A percentile compares a stretch with the other conserved stretches of the same genome.
These are phyloP conservation scores for Fusarium tanahbumbuense DNA, from an alignment of 2,329 filamentous ascomycete species.

Conservation along the genomic window DNA sequence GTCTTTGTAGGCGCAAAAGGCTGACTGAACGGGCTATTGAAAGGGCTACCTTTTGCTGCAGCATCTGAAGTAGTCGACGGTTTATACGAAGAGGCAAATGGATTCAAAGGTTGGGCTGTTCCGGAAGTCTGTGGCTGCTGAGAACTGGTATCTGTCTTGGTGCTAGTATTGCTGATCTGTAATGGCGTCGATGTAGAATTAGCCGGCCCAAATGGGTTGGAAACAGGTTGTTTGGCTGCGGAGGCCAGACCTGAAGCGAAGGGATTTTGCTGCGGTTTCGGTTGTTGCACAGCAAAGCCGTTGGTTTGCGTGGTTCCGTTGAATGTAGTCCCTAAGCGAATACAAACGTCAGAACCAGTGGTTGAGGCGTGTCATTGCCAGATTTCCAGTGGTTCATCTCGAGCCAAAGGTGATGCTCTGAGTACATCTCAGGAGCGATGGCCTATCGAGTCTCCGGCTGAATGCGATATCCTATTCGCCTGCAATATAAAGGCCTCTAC, in stretches of 20 bases:
- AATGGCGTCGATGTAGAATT: conserved; percentile 13
- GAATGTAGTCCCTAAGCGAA: conserved; percentile 44
- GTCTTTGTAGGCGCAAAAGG: conserved; percentile 8
- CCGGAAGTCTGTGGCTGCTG: conserved; percentile 4
- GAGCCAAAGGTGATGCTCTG: conserved; percentile 38
- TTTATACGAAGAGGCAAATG: conserved; percentile 30
- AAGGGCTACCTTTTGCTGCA: conserved; percentile 20
- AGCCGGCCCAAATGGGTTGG: conserved; percentile 39
- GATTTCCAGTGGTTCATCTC: conserved; percentile 47
- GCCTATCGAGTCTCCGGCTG: conserved; percentile 45
- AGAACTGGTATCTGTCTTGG: conserved; percentile 4
- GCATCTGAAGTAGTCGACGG: conserved; percentile 1
- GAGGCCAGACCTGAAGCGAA: conserved; percentile 36
- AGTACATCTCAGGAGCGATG: conserved; percentile 33
- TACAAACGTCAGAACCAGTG: conserved; percentile 48
- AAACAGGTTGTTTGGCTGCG: conserved; percentile 9
- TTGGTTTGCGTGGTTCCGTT: conserved; percentile 37
- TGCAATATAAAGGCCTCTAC: conserved; percentile 29
- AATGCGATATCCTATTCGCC: conserved; percentile 41
- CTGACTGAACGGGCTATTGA: conserved; percentile 25
- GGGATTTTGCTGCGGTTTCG: conserved; percentile 34
- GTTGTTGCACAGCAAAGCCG: conserved; percentile 33
- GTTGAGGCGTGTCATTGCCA: conserved; percentile 43
- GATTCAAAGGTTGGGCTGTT: conserved; percentile 15
- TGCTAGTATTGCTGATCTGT: conserved; percentile 7